Percentiles rank a stretch among this genome's conserved stretches.
Conservation (phyloP, 179 eudicot genomes). For the Silene vulgaris region DNA sequence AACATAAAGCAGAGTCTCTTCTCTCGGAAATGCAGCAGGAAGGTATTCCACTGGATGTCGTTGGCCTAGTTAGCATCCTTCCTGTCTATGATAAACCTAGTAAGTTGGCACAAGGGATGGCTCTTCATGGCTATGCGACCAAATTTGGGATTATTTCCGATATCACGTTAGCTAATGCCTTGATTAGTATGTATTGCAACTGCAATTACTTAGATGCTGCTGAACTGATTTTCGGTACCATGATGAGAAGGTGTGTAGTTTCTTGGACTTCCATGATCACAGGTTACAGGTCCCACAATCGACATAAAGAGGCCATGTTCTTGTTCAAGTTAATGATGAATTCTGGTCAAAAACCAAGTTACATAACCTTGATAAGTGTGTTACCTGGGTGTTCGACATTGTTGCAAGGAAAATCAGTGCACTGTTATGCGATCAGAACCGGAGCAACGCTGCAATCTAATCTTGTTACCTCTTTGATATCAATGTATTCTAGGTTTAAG, state of each 20-base stretch:
- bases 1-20: constrained; percentile 24
- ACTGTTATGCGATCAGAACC: constrained; percentile 44
- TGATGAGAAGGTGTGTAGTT: constrained; percentile 41
- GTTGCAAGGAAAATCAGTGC: constrained; percentile 55
- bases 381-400: constrained; percentile 39
- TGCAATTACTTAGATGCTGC: constrained; percentile 41
- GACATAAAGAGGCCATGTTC: constrained; percentile 29
- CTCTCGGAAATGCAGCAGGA: constrained; percentile 53
- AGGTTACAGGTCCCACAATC: constrained; percentile 36
- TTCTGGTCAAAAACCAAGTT: constrained; percentile 44
- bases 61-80: constrained; percentile 53
- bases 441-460: constrained; percentile 36
- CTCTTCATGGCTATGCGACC: constrained; percentile 49
- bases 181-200: constrained; percentile 61
- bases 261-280: constrained; percentile 74
- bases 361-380: constrained; percentile 54
- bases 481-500: constrained; percentile 57
- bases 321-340: constrained; percentile 41
- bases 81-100: constrained; percentile 34
- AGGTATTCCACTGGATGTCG: constrained; percentile 40
- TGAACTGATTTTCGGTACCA: constrained; percentile 33
- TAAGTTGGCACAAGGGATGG: constrained; percentile 42
- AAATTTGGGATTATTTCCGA: constrained; percentile 42
- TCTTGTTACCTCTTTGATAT: constrained; percentile 52
- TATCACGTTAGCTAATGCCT: constrained; percentile 54